Percentiles rank a stretch among this genome's conserved stretches.
Evolutionary conservation across 2,329 filamentous ascomycete species (phyloP).

Genomic region (Periglandula ipomoeae): DNA sequence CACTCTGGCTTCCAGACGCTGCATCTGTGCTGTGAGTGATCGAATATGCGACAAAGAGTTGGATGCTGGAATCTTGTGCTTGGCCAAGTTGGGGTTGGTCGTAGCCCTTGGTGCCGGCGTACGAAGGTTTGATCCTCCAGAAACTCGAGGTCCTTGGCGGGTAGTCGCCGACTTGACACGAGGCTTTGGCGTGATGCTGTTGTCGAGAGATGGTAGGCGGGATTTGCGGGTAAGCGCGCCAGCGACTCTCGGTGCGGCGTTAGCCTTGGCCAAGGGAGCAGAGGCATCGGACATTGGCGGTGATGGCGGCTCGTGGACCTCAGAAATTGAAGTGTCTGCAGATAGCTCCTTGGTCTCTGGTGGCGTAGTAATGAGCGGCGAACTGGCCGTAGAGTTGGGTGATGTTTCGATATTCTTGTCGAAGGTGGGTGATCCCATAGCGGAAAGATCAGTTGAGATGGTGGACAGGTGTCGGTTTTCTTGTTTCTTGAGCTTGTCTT

Average conservation of each 20-base stretch:
- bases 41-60: conserved; percentile 87
- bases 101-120: conserved; percentile 34
- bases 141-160: conserved; percentile 28
- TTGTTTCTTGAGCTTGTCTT: conserved; percentile 81
- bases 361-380: conserved; percentile 81
- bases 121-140: conserved; percentile 35
- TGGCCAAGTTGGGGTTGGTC: conserved; percentile 46
- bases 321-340: conserved; percentile 48
- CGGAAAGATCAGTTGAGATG: conserved; percentile 53
- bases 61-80: conserved; percentile 44
- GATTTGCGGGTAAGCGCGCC: conserved; percentile 30
- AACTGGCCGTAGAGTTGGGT: conserved; percentile 79
- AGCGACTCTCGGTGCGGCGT: conserved; percentile 31
- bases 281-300: conserved; percentile 88
- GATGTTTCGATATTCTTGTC: conserved; percentile 62
- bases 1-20: conserved; percentile 87
- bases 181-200: conserved; percentile 47
- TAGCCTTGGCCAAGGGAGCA: conserved; percentile 43
- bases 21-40: conserved; percentile 91
- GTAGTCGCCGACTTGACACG: conserved; percentile 35
- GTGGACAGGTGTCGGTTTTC: conserved; percentile 48
- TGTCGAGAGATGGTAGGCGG: conserved; percentile 46
- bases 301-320: conserved; percentile 76
- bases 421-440: conserved; percentile 62
- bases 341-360: conserved; percentile 60